Evolutionary conservation across 2,329 filamentous ascomycete genomes (phyloP), one percentile per base, ranked within the genome.

Genomic region (Aspergillus sp.): DNA sequence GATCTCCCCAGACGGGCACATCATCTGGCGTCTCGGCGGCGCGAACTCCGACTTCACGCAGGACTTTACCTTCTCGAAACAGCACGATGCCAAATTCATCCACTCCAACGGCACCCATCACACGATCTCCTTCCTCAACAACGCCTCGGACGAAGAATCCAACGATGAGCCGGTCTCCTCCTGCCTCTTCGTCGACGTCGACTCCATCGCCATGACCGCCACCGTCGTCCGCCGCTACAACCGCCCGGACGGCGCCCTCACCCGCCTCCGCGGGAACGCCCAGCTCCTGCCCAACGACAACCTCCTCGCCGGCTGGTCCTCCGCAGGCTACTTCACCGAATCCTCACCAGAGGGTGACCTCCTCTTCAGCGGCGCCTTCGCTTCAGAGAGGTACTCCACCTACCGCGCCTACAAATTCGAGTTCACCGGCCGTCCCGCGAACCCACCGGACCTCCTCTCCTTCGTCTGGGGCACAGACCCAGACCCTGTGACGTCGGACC

Each of bases 61-160:
- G 51, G 68, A 72, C 24, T 74, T 74, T 51, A 62, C 57, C 38
- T 74, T 74, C 55, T 71, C 69, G 2, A 67, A 68, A 26, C 74
- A 76, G 50, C 71, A 78, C 61, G 71, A 76, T 64, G 65, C 71
- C 43, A 68, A 72, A 60, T 70, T 72, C 53, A 42, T 71, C 11
- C 53, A 65, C 22, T 67, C 65, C 1, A 65, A 68, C 22, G 66
- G 64, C 2, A 73, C 71, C 0, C 66, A 62, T 48, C 67, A 68
- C 39, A 50, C 71, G 13, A 72, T 74, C 26, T 73, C 71, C 0
- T 59, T 74, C 22, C 56, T 73, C 18, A 72, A 74, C 50, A 74
- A 74, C 42, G 71, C 68, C 6, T 67, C 69, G 2, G 70, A 73
- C 45, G 70, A 72, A 44, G 54, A 62, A 17, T 61, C 53, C 17